Evolutionary conservation across 2,329 filamentous ascomycete genomes (phyloP).

Genomic region (Paecilomyces dactylethromorphus): DNA sequence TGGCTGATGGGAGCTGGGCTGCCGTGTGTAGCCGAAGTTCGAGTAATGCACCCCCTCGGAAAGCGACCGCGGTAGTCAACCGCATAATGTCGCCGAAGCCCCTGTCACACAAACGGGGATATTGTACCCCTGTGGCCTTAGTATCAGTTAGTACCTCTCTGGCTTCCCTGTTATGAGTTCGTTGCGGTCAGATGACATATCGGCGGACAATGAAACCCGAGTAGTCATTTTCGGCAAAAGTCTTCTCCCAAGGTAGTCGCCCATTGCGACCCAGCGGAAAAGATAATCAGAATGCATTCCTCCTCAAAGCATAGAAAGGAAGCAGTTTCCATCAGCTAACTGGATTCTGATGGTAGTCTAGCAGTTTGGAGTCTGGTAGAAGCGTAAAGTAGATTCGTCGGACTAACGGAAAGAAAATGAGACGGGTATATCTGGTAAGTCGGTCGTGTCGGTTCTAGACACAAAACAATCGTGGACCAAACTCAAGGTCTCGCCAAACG

Average conservation of each 20-base stretch:
- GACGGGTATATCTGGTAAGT: neutral
- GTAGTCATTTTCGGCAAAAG: neutral
- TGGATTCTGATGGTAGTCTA: neutral
- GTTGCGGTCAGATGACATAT: neutral
- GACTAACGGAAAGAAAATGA: neutral
- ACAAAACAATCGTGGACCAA: neutral
- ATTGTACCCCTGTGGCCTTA: neutral
- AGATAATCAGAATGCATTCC: neutral
- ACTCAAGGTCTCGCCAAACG: slow-evolving; percentile 15
- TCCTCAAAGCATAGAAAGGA: neutral
- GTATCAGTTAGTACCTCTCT: neutral
- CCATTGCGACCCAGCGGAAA: neutral
- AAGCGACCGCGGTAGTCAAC: neutral
- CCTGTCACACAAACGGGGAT: neutral
- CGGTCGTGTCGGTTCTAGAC: neutral
- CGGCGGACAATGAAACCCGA: neutral
- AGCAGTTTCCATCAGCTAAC: neutral
- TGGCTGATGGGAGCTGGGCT: neutral
- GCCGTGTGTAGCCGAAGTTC: neutral
- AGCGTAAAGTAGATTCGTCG: neutral
- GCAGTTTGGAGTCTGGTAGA: neutral
- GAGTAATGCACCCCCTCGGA: neutral
- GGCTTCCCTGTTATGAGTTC: neutral
- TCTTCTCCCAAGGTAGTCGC: neutral
- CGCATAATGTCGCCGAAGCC: neutral